Conservation (phyloP, 2,329 filamentous ascomycete species). For the Fusarium sp. region DNA sequence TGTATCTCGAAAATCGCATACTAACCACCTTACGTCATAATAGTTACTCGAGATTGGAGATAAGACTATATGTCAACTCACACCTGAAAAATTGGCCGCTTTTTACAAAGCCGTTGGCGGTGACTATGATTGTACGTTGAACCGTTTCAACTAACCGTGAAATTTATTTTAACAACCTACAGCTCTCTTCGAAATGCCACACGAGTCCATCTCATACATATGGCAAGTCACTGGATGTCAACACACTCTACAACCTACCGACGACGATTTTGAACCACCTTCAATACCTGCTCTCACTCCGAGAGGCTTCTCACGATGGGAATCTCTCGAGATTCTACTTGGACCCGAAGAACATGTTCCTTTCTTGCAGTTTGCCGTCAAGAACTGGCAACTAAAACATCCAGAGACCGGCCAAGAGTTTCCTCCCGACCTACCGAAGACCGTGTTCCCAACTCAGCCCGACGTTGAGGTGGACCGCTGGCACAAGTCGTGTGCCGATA, state of each 20-base stretch:
- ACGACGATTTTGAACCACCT: constrained; percentile 80
- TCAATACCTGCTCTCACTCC: constrained; percentile 86
- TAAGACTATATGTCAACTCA: constrained; percentile 66
- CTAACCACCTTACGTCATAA: constrained; percentile 35
- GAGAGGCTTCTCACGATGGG: constrained; percentile 92
- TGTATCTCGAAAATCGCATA: constrained; percentile 10
- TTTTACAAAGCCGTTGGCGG: constrained; percentile 84
- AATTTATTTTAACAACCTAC: constrained; percentile 23
- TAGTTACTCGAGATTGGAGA: constrained; percentile 73
- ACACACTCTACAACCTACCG: constrained; percentile 84
- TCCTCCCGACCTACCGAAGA: constrained; percentile 69
- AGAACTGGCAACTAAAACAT: constrained; percentile 81
- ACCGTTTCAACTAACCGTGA: constrained; percentile 3
- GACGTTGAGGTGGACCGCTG: constrained; percentile 88
- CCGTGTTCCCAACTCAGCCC: constrained; percentile 78
- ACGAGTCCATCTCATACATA: constrained; percentile 87
- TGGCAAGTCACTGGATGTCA: constrained; percentile 93
- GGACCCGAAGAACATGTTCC: constrained; percentile 90
- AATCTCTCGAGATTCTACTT: constrained; percentile 90
- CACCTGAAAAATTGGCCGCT: constrained; percentile 78
- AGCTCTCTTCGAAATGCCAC: constrained; percentile 83
- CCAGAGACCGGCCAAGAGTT: constrained; percentile 81
- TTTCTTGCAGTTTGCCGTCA: constrained; percentile 85
- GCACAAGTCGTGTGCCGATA: constrained; percentile 84
- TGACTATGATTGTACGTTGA: constrained; percentile 76